These are phyloP conservation scores for Basidioascus undulatus DNA, from an alignment of 768 basidiomycete genomes.

Conservation along the genomic window DNA sequence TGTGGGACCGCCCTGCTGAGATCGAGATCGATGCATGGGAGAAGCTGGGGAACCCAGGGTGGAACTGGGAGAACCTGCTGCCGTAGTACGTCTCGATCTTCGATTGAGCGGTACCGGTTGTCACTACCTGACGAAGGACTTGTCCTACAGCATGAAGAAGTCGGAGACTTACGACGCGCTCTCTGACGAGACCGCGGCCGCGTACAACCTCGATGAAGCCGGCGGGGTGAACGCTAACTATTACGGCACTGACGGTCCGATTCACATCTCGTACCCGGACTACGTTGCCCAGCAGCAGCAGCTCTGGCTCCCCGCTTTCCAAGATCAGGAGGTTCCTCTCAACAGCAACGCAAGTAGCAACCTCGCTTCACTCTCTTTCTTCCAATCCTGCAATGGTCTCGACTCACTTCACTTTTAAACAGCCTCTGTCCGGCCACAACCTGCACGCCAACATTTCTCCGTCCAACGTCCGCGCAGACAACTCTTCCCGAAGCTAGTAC, in stretches of 20 bases:
- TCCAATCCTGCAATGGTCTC: neutral
- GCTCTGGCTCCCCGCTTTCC: neutral
- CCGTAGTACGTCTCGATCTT: too few relatives aligned
- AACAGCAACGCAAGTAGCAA: neutral
- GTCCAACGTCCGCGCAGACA: neutral
- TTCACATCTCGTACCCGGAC: neutral
- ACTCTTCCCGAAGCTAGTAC: neutral
- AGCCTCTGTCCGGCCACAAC: neutral
- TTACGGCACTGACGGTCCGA: neutral
- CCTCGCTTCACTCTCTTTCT: neutral
- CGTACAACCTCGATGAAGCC: neutral
- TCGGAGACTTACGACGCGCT: neutral
- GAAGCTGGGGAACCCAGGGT: constrained; percentile 1
- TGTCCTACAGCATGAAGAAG: neutral
- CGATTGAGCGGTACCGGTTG: too few relatives aligned
- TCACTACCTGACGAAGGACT: constrained; percentile 1
- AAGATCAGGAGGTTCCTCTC: neutral
- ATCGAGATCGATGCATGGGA: constrained; percentile 2
- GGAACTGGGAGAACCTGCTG: constrained; percentile 3
- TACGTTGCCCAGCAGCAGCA: neutral
- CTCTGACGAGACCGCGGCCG: neutral
- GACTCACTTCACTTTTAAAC: neutral
- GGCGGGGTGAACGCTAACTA: neutral
- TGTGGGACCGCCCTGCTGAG: neutral
- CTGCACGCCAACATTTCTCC: neutral